Percentiles rank a stretch among this genome's conserved stretches.
Conservation (phyloP, 2,329 filamentous ascomycete genomes). For the Albophoma yamanashiensis region DNA sequence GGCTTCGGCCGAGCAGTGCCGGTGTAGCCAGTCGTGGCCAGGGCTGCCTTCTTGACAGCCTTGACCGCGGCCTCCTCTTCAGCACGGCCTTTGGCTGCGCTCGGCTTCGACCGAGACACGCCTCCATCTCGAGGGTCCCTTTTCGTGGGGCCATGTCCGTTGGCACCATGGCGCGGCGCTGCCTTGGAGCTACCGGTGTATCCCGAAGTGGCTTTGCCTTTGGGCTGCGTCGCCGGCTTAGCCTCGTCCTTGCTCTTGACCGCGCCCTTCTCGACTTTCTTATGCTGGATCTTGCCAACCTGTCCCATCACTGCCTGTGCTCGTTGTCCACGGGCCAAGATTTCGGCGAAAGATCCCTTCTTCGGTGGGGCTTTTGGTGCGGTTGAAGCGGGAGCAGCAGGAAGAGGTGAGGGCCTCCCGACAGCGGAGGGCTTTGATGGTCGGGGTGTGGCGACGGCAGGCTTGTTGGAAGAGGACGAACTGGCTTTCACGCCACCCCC, state of each 20-base stretch:
- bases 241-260: conserved; percentile 40
- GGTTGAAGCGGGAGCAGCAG: conserved; percentile 28
- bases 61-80: conserved; percentile 35
- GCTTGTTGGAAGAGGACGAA: conserved; percentile 11
- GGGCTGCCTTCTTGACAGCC: conserved; percentile 50
- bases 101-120: conserved; percentile 1
- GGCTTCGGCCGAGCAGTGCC: conserved; percentile 53
- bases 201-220: conserved; percentile 12
- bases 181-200: conserved; percentile 22
- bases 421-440: conserved; percentile 8
- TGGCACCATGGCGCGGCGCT: conserved; percentile 12
- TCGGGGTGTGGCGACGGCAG: conserved; percentile 13
- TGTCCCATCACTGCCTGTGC: conserved; percentile 50
- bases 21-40: conserved; percentile 54
- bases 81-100: conserved; percentile 9
- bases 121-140: conserved; percentile 2
- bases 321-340: conserved; percentile 60
- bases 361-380: conserved; percentile 43
- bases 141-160: conserved; percentile 6
- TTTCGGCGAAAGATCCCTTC: conserved; percentile 64
- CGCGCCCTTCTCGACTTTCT: conserved; percentile 54
- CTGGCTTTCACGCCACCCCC: conserved; percentile 4
- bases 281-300: conserved; percentile 65
- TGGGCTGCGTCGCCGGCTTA: conserved; percentile 17
- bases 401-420: conserved; percentile 12